phyloP scores from a whole-genome alignment of 306 rosid species.

The Leucaena leucocephala region DNA sequence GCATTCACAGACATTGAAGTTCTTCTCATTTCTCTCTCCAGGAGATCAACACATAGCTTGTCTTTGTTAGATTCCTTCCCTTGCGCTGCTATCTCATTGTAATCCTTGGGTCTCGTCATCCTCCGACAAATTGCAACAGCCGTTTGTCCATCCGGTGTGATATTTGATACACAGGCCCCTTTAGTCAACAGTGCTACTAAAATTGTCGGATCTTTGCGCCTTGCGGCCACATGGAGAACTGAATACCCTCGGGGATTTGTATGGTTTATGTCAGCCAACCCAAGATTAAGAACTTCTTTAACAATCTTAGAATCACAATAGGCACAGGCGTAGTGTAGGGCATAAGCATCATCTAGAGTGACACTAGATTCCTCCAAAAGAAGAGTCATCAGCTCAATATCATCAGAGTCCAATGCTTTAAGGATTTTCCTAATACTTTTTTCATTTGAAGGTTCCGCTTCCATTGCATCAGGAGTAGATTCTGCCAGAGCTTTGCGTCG shows the following conservation, averaged over 20 bases:
- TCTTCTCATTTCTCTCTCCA: slow-evolving; percentile 84
- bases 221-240: slow-evolving; percentile 86
- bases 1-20: slow-evolving; percentile 53
- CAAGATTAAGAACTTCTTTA: slow-evolving; percentile 68
- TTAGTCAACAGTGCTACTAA: slow-evolving; percentile 66
- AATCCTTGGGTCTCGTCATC: slow-evolving; percentile 81
- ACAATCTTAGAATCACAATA: slow-evolving; percentile 87
- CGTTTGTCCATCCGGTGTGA: slow-evolving; percentile 73
- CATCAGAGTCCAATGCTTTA: slow-evolving; percentile 85
- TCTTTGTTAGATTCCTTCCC: slow-evolving; percentile 81
- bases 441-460: slow-evolving; percentile 49
- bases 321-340: slow-evolving; percentile 85
- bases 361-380: slow-evolving; percentile 69
- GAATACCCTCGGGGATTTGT: slow-evolving; percentile 63
- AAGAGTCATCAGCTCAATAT: slow-evolving; percentile 77
- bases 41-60: slow-evolving; percentile 78
- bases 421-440: slow-evolving; percentile 66
- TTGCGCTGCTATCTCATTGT: slow-evolving; percentile 46
- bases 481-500: slow-evolving; percentile 44
- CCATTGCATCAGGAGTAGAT: slow-evolving; percentile 42
- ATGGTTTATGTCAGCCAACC: slow-evolving; percentile 55
- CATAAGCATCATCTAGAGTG: slow-evolving; percentile 73
- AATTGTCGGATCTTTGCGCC: slow-evolving; percentile 79
- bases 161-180: slow-evolving; percentile 68
- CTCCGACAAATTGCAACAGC: slow-evolving; percentile 87